Evolutionary conservation across 2,329 filamentous ascomycete species (phyloP), one percentile per base, ranked within the genome.

Genomic region (Xylariaceae sp.): DNA sequence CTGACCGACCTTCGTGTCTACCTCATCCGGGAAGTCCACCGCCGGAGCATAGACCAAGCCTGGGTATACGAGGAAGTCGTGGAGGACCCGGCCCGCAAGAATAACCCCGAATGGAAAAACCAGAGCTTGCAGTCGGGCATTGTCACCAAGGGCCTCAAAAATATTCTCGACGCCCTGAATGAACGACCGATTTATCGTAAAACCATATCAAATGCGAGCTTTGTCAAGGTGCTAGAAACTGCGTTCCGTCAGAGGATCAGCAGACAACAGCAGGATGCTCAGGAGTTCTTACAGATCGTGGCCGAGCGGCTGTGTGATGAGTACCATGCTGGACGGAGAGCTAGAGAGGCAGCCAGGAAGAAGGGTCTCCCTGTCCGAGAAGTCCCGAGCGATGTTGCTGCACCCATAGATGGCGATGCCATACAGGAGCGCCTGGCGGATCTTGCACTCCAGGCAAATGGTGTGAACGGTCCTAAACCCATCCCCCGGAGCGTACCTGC

Each of bases 231-330:
- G 0, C 70, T 98, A 36, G 92, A 98, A 66, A 70, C 71, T 19
- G 88, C 90, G 1, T 98, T 96, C 57, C 79, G 80, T 40, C 90
- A 94, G 55, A 81, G 86, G 53, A 94, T 98, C 53, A 96, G 86
- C 59, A 76, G 90, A 38, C 88, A 92, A 58, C 92, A 98, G 64
- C 92, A 98, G 63, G 92, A 98, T 67, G 92, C 92, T 9, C 92
- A 98, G 58, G 92, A 98, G 61, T 96, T 98, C 48, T 66, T 98
- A 40, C 92, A 98, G 65, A 83, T 97, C 34, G 83, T 98, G 9
- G 85, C 88, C 3, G 90, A 98, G 66, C 76, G 90, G 36, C 69
- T 98, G 40, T 88, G 87, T 55, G 92, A 98, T 57, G 92, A 98
- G 63, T 95, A 96, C 55, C 82, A 94, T 58, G 88, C 88, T 3